Base-by-base conservation (phyloP, 345 rosid species). In the Gossypium mustelinum region DNA sequence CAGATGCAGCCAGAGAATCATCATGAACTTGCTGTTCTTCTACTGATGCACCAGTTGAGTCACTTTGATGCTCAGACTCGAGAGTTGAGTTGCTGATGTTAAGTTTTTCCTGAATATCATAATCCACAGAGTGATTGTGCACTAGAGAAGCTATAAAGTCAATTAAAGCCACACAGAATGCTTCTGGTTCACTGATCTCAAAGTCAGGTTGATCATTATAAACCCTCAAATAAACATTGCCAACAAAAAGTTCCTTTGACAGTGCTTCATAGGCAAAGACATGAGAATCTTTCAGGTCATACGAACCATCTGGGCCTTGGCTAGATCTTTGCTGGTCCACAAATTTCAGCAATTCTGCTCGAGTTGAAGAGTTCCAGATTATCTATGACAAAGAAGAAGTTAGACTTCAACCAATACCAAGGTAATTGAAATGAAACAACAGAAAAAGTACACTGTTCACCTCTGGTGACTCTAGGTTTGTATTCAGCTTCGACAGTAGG, bases 221-320 rank as follows among this genome's bases (percentile, higher is more conserved):
- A 78, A 95, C 99, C 89, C 97, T 95, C 88, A 95, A 84, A 88
- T 93, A 95, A 81, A 95, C 99, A 86, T 90, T 92, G 77, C 99
- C 99, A 79, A 95, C 84, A 79, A 81, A 91, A 47, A 95, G 92
- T 82, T 95, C 99, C 77, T 86, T 93, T 60, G 98, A 87, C 58
- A 95, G 81, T 59, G 97, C 94, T 76, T 93, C 89, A 69, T 93
- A 95, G 65, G 86, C 79, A 86, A 95, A 93, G 41, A 74, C 69
- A 80, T 81, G 93, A 16, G 97, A 91, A 75, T 88, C 89, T 84
- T 87, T 81, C 85, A 95, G 76, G 82, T 93, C 97, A 81, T 93
- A 95, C 44, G 97, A 87, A 80, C 99, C 99, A 87, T 93, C 98
- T 74, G 99, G 97, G 57, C 93, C 87, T 79, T 86, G 87, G 77